These are phyloP conservation scores for Amanita rimosa DNA, from an alignment of 768 basidiomycete species.

Conservation along the genomic window DNA sequence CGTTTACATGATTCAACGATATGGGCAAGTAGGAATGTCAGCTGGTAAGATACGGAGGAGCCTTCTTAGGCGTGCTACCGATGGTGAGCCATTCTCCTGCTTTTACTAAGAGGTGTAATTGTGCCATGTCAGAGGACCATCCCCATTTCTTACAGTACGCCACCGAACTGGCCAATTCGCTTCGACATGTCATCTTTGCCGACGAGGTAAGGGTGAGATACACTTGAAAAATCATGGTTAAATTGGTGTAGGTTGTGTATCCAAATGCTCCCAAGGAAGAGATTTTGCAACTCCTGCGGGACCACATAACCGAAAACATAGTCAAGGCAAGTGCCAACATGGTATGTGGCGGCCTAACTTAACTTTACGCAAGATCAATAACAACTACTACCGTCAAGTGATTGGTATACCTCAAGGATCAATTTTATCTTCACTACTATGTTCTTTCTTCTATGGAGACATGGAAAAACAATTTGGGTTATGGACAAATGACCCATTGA, in stretches of 20 bases:
- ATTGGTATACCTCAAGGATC: conserved; percentile 97
- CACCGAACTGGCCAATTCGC: conserved; percentile 44
- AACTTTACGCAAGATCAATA: conserved; percentile 49
- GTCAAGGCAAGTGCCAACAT: conserved; percentile 53
- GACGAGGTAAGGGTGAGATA: conserved; percentile 51
- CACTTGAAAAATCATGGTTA: not conserved
- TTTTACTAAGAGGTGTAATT: not conserved
- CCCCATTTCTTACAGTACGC: conserved; percentile 68
- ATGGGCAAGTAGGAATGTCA: conserved; percentile 50
- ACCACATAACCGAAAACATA: conserved; percentile 88
- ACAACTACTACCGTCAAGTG: conserved; percentile 75
- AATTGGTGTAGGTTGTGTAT: conserved; percentile 30
- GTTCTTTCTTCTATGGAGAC: conserved; percentile 91
- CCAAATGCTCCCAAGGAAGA: conserved; percentile 39
- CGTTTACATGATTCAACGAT: conserved; percentile 56
- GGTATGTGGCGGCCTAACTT: not conserved
- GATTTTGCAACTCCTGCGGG: conserved; percentile 65
- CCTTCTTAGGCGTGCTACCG: conserved; percentile 50
- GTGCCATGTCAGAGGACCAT: conserved; percentile 46
- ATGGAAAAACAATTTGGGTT: conserved; percentile 53
- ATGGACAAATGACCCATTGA: conserved; percentile 44
- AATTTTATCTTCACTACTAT: conserved; percentile 86
- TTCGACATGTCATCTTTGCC: conserved; percentile 74
- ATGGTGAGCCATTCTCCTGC: conserved; percentile 29
- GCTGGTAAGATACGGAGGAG: conserved; percentile 45